Evolutionary conservation across 2,329 filamentous ascomycete genomes (phyloP).

Genomic region (Diaporthe capsici): DNA sequence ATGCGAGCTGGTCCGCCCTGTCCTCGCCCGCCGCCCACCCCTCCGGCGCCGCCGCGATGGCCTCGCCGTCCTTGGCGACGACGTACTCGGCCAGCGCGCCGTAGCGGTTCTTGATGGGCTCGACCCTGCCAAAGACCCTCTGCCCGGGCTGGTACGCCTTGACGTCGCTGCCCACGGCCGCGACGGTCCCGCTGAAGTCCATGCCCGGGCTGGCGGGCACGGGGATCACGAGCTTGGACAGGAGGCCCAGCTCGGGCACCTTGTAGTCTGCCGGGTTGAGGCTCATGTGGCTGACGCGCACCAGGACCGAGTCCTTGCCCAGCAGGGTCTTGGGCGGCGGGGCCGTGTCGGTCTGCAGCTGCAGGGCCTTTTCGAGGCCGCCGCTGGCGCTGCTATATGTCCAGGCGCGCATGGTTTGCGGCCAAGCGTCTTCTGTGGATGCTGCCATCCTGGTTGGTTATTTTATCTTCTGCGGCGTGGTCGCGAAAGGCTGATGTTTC

Average conservation of each 20-base stretch:
- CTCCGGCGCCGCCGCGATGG: constrained; percentile 56
- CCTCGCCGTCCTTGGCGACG: constrained; percentile 46
- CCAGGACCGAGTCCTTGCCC: constrained; percentile 62
- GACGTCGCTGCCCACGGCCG: constrained; percentile 51
- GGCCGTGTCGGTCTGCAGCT: constrained; percentile 58
- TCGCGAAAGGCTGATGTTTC: too few species aligned
- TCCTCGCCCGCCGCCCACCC: constrained; percentile 51
- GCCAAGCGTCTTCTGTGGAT: constrained; percentile 32
- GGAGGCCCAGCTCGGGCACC: constrained; percentile 63
- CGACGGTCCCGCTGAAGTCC: constrained; percentile 63
- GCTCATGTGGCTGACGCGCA: constrained; percentile 66
- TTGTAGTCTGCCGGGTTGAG: constrained; percentile 78
- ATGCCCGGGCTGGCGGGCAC: constrained; percentile 63
- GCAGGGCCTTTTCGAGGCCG: constrained; percentile 68
- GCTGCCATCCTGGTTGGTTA: constrained; percentile 12
- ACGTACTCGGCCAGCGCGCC: constrained; percentile 57
- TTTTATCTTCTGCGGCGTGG: background rate
- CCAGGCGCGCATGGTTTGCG: constrained; percentile 68
- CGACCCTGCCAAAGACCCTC: constrained; percentile 60
- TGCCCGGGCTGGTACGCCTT: constrained; percentile 55
- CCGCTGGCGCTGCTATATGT: constrained; percentile 62
- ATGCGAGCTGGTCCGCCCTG: constrained; percentile 55
- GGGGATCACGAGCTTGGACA: constrained; percentile 55
- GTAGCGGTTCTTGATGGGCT: constrained; percentile 43
- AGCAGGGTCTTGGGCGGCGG: constrained; percentile 55